Conservation (phyloP, 2,329 filamentous ascomycete genomes). For the Cercospora citrullina region DNA sequence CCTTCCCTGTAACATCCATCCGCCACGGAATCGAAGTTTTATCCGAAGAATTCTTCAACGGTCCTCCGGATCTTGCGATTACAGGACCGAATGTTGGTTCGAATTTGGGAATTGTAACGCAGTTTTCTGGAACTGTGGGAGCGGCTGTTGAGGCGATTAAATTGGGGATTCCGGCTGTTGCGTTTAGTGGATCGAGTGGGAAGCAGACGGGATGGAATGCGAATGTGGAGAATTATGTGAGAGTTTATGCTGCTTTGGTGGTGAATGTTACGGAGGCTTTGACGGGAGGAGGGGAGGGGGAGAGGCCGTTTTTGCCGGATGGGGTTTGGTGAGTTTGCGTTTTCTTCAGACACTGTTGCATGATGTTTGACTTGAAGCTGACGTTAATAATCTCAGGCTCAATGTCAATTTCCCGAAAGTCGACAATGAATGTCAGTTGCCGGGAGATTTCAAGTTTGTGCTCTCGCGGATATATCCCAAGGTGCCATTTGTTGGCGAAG, state of each 20-base stretch:
- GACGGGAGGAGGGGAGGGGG: constrained; percentile 48
- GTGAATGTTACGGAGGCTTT: constrained; percentile 58
- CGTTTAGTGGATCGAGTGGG: constrained; percentile 61
- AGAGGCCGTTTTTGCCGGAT: constrained; percentile 63
- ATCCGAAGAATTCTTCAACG: constrained; percentile 56
- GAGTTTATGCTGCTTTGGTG: constrained; percentile 65
- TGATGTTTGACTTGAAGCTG: too few species aligned
- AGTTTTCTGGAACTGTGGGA: constrained; percentile 68
- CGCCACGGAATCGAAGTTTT: constrained; percentile 62
- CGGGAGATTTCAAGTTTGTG: constrained; percentile 62
- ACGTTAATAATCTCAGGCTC: constrained; percentile 41
- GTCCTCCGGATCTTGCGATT: constrained; percentile 62
- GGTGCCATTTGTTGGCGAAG: constrained; percentile 37
- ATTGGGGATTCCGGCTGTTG: constrained; percentile 63
- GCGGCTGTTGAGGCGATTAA: constrained; percentile 61
- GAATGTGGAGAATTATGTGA: constrained; percentile 52
- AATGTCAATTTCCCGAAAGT: constrained; percentile 69
- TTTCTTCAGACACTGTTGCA: background rate
- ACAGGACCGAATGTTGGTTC: constrained; percentile 63
- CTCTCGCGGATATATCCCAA: constrained; percentile 60
- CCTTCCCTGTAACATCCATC: constrained; percentile 65
- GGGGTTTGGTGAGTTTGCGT: constrained; percentile 48
- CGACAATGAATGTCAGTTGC: constrained; percentile 51
- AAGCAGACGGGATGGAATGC: constrained; percentile 57
- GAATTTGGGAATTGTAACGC: constrained; percentile 59